These are phyloP conservation scores for Ilyonectria destructans DNA, from an alignment of 2,329 filamentous ascomycete species.

Conservation along the genomic window DNA sequence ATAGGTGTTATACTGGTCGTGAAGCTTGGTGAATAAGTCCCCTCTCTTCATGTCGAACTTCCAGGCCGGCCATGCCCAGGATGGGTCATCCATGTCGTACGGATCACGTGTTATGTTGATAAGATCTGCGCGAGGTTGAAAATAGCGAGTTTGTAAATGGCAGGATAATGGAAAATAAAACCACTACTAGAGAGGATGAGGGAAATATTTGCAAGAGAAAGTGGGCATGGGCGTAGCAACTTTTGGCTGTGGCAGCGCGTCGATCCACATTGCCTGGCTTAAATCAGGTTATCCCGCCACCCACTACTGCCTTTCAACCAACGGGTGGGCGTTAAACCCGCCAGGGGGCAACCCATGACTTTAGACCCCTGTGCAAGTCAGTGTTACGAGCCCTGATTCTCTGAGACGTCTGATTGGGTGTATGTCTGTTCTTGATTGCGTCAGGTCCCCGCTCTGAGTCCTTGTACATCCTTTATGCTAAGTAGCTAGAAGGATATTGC, in stretches of 20 bases:
- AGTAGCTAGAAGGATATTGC: no score
- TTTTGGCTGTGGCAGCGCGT: constrained; percentile 4
- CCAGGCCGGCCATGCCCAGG: constrained; percentile 69
- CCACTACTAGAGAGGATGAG: constrained; percentile 10
- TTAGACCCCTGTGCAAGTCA: no score
- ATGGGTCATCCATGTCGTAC: constrained; percentile 60
- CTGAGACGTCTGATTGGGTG: no score
- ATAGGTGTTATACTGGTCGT: constrained; percentile 72
- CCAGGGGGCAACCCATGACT: no score
- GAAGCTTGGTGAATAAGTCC: constrained; percentile 69
- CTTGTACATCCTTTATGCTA: no score
- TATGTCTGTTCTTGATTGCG: no score
- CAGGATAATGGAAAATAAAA: constrained; percentile 2
- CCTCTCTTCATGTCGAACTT: constrained; percentile 73
- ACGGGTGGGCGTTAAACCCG: no score
- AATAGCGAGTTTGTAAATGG: constrained; percentile 11
- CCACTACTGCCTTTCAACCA: no score
- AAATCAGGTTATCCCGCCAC: no score
- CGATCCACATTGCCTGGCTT: not conserved
- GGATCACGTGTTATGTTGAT: constrained; percentile 1
- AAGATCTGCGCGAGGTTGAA: constrained; percentile 18
- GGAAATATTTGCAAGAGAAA: constrained; percentile 10
- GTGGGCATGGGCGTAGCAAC: constrained; percentile 7
- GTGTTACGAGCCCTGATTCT: no score
- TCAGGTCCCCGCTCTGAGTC: no score